Percentiles rank a stretch among this genome's conserved stretches.
Conservation (phyloP, 805 yeast genomes). For the Ogataea neopini region DNA sequence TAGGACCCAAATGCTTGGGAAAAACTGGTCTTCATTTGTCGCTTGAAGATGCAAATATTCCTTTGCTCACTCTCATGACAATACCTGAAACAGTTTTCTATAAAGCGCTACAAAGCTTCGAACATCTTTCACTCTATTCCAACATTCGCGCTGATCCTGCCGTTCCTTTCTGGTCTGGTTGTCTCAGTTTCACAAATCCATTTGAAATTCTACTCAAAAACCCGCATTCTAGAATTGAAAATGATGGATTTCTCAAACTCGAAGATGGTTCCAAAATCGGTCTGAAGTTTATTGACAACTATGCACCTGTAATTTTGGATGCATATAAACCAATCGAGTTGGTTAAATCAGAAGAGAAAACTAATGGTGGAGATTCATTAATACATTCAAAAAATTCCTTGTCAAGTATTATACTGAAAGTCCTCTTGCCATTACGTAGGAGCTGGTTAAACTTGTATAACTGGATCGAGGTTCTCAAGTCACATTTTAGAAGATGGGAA, state of each 20-base stretch:
- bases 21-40: neutral
- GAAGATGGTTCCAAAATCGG: neutral
- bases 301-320: neutral
- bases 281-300: neutral
- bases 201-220: neutral
- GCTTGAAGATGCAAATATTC: neutral
- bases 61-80: neutral
- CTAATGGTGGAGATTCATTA: neutral
- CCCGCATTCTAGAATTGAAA: neutral
- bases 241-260: neutral
- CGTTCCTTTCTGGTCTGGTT: neutral
- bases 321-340: neutral
- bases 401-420: neutral
- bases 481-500: neutral
- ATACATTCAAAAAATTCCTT: too few species aligned
- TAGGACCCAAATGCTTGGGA: neutral
- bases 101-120: neutral
- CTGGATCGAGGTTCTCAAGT: neutral
- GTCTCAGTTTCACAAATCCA: neutral
- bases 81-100: neutral
- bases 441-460: neutral
- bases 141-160: neutral
- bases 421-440: neutral
- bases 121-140: neutral
- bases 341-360: neutral